phyloP scores from a whole-genome alignment of 2,329 filamentous ascomycete genomes.

The Ceratocystis huliohia region DNA sequence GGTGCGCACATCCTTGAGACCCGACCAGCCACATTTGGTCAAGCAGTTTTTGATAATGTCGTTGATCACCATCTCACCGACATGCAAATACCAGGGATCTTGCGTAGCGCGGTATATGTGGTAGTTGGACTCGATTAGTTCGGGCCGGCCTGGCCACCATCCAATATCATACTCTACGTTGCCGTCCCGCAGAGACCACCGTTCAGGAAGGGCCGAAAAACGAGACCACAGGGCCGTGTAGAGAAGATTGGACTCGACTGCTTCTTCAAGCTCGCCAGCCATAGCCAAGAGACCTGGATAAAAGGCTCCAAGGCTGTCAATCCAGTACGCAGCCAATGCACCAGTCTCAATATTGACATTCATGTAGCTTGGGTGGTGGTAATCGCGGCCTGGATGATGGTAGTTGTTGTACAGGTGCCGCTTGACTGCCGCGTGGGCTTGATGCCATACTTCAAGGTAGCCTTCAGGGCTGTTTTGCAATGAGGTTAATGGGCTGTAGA shows the following conservation, averaged over 20 bases:
- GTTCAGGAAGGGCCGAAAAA: constrained; percentile 84
- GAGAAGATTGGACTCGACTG: constrained; percentile 75
- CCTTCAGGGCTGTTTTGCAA: constrained; percentile 60
- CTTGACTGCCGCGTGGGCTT: constrained; percentile 76
- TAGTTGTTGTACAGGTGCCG: constrained; percentile 70
- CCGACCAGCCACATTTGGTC: constrained; percentile 86
- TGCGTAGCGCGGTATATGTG: constrained; percentile 87
- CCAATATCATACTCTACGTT: constrained; percentile 74
- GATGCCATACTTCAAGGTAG: constrained; percentile 73
- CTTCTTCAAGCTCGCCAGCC: constrained; percentile 81
- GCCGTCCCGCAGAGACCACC: constrained; percentile 78
- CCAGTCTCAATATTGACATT: constrained; percentile 83
- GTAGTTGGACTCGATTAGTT: constrained; percentile 95
- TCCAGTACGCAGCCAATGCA: constrained; percentile 81
- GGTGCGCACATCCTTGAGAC: constrained; percentile 66
- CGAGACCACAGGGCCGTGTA: constrained; percentile 91
- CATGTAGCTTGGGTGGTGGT: constrained; percentile 82
- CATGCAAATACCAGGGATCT: constrained; percentile 92
- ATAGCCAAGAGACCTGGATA: constrained; percentile 80
- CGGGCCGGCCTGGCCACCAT: constrained; percentile 92
- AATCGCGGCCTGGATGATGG: constrained; percentile 26
- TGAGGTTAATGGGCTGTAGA: constrained; percentile 40
- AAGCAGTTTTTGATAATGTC: constrained; percentile 84
- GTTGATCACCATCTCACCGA: constrained; percentile 85
- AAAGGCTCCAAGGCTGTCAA: constrained; percentile 90